These are phyloP conservation scores for Lepidium aucheri DNA, from an alignment of 345 rosid genomes.

Conservation along the genomic window DNA sequence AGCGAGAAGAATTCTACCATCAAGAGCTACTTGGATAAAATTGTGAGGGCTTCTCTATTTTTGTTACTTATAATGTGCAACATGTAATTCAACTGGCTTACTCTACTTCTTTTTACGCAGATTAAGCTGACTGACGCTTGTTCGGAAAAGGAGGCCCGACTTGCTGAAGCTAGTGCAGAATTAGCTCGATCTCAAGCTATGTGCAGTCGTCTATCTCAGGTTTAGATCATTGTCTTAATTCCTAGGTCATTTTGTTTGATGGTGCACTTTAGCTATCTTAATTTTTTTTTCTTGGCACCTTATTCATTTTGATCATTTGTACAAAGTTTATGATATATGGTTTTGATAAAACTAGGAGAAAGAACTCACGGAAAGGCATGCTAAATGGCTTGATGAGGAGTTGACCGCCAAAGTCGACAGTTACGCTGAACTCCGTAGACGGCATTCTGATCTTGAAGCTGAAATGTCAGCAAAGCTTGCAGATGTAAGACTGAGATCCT, in stretches of 20 bases:
- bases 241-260: neutral
- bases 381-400: slow-evolving; percentile 87
- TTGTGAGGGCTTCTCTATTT: slow-evolving; percentile 35
- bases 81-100: neutral
- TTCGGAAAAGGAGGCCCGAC: slow-evolving; percentile 61
- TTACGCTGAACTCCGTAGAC: slow-evolving; percentile 52
- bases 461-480: slow-evolving; percentile 72
- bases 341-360: slow-evolving; percentile 57
- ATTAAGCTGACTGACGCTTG: slow-evolving; percentile 54
- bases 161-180: slow-evolving; percentile 60
- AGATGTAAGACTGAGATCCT: slow-evolving; percentile 40
- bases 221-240: slow-evolving; percentile 32
- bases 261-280: neutral
- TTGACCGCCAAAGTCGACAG: slow-evolving; percentile 62
- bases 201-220: slow-evolving; percentile 78
- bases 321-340: neutral
- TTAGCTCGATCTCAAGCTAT: slow-evolving; percentile 52
- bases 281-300: neutral
- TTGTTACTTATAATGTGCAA: neutral
- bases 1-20: slow-evolving; percentile 70
- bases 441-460: slow-evolving; percentile 62
- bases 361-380: slow-evolving; percentile 83
- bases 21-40: slow-evolving; percentile 71
- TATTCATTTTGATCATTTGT: neutral
- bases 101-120: slow-evolving; percentile 30